Evolutionary conservation across 2,329 filamentous ascomycete species (phyloP), one percentile per base, ranked within the genome.

Genomic region (Verruconis gallopava): DNA sequence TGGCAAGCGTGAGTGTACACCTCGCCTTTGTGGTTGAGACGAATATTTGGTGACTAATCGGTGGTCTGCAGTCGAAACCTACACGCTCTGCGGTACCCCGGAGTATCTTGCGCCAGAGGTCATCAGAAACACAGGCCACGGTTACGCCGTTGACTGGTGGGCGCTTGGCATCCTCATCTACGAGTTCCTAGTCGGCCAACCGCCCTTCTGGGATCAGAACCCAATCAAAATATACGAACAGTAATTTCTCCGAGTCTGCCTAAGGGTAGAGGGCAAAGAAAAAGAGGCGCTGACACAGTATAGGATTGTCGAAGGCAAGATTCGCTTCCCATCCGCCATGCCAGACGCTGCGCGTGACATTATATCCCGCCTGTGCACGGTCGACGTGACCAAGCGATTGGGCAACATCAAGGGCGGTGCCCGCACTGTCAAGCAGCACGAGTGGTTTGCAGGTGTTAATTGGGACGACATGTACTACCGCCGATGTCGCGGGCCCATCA

Each of bases 31-130:
- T n/a, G n/a, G n/a, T n/a, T 14, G 15, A 22, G 13, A 17, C 12
- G 17, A 35, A 13, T 17, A 6, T 21, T 22, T 15, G 19, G 11
- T 22, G 25, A n/a, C 4, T 30, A 32, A 17, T 32, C 12, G 6
- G 6, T 22, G 15, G 2, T 15, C 19, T 22, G 48, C 49, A 70
- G 67, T 68, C 54, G 82, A 88, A 62, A 88, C 83, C 4, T 89
- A 88, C 53, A 89, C 83, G 3, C 70, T 89, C 20, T 89, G 83
- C 60, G 83, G 83, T 39, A 89, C 83, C 2, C 83, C 83, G 36
- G 83, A 89, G 56, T 89, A 89, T 58, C 75, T 89, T 36, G 83
- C 83, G 2, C 83, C 83, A 4, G 83, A 89, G 63, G 83, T 89
- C 33, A 88, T 89, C 50, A 76, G 85, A 49, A 86, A 85, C 57